Evolutionary conservation across 2,329 filamentous ascomycete genomes (phyloP).

Genomic region (Neonectria punicea): DNA sequence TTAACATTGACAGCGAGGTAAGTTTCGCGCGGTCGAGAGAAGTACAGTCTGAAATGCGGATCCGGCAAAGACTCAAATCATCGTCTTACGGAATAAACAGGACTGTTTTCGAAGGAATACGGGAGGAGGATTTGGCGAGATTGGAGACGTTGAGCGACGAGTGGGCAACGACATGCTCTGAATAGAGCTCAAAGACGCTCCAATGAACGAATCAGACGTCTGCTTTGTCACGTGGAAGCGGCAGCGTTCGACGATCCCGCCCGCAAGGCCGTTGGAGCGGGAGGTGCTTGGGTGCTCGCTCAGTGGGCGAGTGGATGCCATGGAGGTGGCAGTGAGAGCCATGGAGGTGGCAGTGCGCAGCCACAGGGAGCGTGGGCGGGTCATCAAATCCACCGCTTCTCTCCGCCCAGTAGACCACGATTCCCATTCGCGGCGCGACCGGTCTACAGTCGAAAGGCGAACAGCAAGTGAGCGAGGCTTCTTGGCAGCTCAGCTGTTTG

Average conservation of each 20-base stretch:
- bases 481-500: background rate
- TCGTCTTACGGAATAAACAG: background rate
- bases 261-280: background rate
- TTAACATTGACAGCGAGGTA: background rate
- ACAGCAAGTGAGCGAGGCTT: background rate
- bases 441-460: background rate
- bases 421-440: slow-evolving; percentile 24
- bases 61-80: background rate
- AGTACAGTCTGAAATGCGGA: background rate
- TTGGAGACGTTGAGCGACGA: slow-evolving; percentile 19
- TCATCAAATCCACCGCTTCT: slow-evolving; percentile 47
- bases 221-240: slow-evolving; percentile 36
- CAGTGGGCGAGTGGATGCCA: background rate
- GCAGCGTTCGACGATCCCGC: slow-evolving; percentile 24
- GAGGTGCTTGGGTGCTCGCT: background rate
- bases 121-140: slow-evolving; percentile 21
- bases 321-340: background rate
- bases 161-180: slow-evolving; percentile 9
- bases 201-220: slow-evolving; percentile 34
- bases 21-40: background rate
- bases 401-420: slow-evolving; percentile 21
- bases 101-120: background rate
- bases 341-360: slow-evolving; percentile 33
- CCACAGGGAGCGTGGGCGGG: slow-evolving; percentile 35
- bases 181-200: slow-evolving; percentile 12